These are phyloP conservation scores for Colletotrichum salicis DNA, from an alignment of 2,329 filamentous ascomycete species.

Conservation along the genomic window DNA sequence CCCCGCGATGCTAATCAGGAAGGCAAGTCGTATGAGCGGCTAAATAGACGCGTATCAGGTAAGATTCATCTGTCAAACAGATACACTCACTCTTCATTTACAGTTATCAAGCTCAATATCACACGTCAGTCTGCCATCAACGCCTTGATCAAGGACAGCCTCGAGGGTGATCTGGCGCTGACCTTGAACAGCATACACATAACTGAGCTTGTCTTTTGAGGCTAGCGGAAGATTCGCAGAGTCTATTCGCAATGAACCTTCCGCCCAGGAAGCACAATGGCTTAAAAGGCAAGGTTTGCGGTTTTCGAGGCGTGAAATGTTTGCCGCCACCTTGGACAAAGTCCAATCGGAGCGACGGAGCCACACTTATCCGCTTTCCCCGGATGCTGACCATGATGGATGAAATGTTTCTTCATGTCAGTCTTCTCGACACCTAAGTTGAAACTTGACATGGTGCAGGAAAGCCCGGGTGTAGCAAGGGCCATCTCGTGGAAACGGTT, in stretches of 20 bases:
- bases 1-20: neutral
- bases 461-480: neutral
- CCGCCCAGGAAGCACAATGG: neutral
- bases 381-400: neutral
- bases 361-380: neutral
- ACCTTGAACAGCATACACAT: neutral
- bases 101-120: neutral
- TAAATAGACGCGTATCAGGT: neutral
- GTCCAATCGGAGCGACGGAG: constrained; percentile 7
- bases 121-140: neutral
- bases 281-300: constrained; percentile 1
- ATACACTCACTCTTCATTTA: neutral
- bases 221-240: neutral
- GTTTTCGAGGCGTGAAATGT: neutral
- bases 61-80: neutral
- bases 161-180: neutral
- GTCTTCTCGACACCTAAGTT: too few species aligned
- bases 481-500: neutral
- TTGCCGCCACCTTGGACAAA: neutral
- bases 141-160: neutral
- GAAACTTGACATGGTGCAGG: neutral
- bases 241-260: neutral
- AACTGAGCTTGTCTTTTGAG: neutral
- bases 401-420: neutral
- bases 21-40: neutral